phyloP scores from a whole-genome alignment of 148 eudicot genomes.

The Fallopia convolvulus region DNA sequence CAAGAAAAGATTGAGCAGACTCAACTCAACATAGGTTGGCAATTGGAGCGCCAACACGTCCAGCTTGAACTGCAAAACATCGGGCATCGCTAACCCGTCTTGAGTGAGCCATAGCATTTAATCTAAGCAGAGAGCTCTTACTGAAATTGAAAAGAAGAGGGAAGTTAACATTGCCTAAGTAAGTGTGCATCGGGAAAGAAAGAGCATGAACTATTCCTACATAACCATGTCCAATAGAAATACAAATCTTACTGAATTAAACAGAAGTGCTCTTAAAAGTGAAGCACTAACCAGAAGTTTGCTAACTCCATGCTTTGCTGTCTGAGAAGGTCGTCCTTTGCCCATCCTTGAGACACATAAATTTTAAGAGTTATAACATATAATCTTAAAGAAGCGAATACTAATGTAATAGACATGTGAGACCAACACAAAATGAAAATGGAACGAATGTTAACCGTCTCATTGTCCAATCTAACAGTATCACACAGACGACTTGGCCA shows the following conservation, averaged over 20 bases:
- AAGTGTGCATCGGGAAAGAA: neutral
- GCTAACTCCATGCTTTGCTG: constrained; percentile 86
- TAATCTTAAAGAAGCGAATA: neutral
- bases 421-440: neutral
- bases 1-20: too few relatives aligned
- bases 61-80: too few relatives aligned
- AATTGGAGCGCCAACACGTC: too few relatives aligned
- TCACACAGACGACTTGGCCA: too few relatives aligned
- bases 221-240: neutral
- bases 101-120: too few relatives aligned
- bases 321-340: constrained; percentile 85
- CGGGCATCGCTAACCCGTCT: too few relatives aligned
- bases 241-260: neutral
- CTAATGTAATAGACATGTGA: neutral
- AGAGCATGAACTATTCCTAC: neutral
- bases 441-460: constrained; percentile 44
- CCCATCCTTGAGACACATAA: constrained; percentile 69
- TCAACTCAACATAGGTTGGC: too few relatives aligned
- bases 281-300: constrained; percentile 50
- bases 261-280: neutral
- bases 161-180: neutral
- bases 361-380: constrained; percentile 4
- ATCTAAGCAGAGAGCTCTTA: too few relatives aligned
- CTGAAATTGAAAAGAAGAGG: neutral
- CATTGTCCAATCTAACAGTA: constrained; percentile 72